Percentiles rank a stretch among this genome's conserved stretches.
Evolutionary conservation across 2,329 filamentous ascomycete genomes (phyloP).

Genomic region (Cordyceps tenuipes): DNA sequence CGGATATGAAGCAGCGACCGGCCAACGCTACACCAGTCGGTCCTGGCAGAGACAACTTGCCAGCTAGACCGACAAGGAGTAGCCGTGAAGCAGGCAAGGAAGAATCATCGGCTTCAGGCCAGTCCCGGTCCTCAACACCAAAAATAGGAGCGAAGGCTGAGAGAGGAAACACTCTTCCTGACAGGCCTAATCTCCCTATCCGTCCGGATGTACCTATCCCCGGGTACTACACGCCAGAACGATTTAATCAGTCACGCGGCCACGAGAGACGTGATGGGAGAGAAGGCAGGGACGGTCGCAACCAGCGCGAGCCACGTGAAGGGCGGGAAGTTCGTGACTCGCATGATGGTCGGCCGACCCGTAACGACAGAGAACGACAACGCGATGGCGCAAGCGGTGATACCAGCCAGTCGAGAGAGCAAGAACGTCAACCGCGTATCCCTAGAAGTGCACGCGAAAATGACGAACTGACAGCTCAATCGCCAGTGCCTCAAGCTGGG

Average conservation of each 20-base stretch:
- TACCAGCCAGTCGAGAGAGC: slow-evolving; percentile 12
- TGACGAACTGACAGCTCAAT: slow-evolving; percentile 21
- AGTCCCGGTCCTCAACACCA: slow-evolving; percentile 21
- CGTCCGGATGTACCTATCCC: slow-evolving; percentile 51
- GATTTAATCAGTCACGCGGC: slow-evolving; percentile 33
- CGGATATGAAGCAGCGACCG: slow-evolving; percentile 41
- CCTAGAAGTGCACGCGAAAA: slow-evolving; percentile 19
- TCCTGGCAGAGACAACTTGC: slow-evolving; percentile 25
- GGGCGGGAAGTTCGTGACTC: slow-evolving; percentile 31
- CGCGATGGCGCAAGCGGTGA: neutral
- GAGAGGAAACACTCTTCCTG: slow-evolving; percentile 27
- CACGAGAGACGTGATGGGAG: slow-evolving; percentile 33
- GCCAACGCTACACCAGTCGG: slow-evolving; percentile 10
- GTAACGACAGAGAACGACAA: slow-evolving; percentile 11
- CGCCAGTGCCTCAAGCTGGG: slow-evolving; percentile 20
- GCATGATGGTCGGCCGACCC: slow-evolving; percentile 22
- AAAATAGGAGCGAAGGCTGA: slow-evolving; percentile 19
- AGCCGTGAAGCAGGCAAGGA: slow-evolving; percentile 23
- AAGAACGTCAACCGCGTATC: slow-evolving; percentile 28
- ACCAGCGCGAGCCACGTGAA: slow-evolving; percentile 28
- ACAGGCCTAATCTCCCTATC: slow-evolving; percentile 40
- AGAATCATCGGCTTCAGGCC: slow-evolving; percentile 12
- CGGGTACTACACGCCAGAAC: slow-evolving; percentile 37
- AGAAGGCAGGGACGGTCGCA: slow-evolving; percentile 26
- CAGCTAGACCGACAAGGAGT: slow-evolving; percentile 22